Evolutionary conservation across 2,329 filamentous ascomycete genomes (phyloP).

Genomic region (Fusarium hostae): DNA sequence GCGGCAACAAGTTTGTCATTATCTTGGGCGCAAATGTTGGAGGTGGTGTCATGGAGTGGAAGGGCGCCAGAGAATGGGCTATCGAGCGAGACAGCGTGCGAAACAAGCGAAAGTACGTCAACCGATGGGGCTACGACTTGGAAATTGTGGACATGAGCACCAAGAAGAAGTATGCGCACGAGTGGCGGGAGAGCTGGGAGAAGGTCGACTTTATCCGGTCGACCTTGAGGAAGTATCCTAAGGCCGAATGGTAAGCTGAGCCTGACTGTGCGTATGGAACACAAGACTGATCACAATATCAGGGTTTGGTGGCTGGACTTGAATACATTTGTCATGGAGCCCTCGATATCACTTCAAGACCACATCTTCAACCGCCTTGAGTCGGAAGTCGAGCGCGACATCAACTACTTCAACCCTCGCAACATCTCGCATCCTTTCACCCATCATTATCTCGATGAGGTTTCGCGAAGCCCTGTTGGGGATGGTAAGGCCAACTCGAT

Average conservation of each 20-base stretch:
- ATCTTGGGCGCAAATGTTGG: slow-evolving; percentile 94
- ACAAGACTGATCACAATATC: slow-evolving; percentile 56
- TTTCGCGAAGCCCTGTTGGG: slow-evolving; percentile 77
- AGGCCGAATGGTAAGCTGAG: slow-evolving; percentile 87
- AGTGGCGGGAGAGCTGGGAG: slow-evolving; percentile 99
- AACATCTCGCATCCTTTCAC: slow-evolving; percentile 89
- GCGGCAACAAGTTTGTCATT: slow-evolving; percentile 91
- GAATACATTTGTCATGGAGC: slow-evolving; percentile 98
- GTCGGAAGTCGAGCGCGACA: slow-evolving; percentile 86
- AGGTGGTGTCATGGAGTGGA: slow-evolving; percentile 99
- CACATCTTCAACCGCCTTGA: slow-evolving; percentile 88
- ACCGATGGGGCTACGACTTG: slow-evolving; percentile 91
- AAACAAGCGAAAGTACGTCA: slow-evolving; percentile 92
- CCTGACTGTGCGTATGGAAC: background rate
- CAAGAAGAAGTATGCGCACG: slow-evolving; percentile 97
- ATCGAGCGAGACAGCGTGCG: slow-evolving; percentile 95
- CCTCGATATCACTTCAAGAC: slow-evolving; percentile 85
- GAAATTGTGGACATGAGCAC: slow-evolving; percentile 99
- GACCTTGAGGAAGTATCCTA: slow-evolving; percentile 90
- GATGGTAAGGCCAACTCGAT: slow-evolving; percentile 83
- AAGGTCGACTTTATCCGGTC: slow-evolving; percentile 95
- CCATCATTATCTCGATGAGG: slow-evolving; percentile 78
- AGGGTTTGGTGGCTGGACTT: slow-evolving; percentile 99
- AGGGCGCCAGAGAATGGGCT: slow-evolving; percentile 96
- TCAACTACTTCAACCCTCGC: slow-evolving; percentile 94